These are phyloP conservation scores for Wickerhamomyces tratensis DNA, from an alignment of 805 yeast genomes.

Conservation along the genomic window DNA sequence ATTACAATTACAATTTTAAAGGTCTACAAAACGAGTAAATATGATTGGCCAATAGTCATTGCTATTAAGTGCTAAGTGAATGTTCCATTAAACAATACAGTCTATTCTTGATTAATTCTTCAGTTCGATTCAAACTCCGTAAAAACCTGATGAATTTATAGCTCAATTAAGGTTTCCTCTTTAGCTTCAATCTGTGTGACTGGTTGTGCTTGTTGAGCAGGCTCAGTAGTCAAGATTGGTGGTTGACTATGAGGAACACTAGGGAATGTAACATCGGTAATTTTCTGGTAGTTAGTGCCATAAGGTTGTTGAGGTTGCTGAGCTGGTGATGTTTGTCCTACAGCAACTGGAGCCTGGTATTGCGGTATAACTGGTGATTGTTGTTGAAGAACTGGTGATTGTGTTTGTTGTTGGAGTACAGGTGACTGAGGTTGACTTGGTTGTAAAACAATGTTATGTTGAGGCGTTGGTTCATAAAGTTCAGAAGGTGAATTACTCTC, in stretches of 20 bases:
- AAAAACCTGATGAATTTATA: not conserved
- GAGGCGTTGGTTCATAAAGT: not conserved
- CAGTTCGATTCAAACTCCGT: no score
- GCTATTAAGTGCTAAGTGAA: no score
- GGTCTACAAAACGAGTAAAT: no score
- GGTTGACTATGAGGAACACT: slow-evolving; percentile 27
- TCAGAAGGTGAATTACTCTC: not conserved
- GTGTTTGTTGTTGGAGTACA: not conserved
- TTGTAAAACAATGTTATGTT: not conserved
- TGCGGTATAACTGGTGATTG: not conserved
- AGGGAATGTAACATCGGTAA: slow-evolving; percentile 30
- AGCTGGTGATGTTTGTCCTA: not conserved
- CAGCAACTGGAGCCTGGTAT: not conserved
- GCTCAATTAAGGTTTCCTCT: slow-evolving; percentile 13
- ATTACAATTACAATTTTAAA: no score
- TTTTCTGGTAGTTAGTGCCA: slow-evolving; percentile 7
- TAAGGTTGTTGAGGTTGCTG: not conserved
- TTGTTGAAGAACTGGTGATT: not conserved
- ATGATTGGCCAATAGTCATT: no score
- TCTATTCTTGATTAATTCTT: no score
- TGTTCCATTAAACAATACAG: no score
- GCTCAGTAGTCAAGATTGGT: not conserved
- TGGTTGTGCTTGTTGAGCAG: slow-evolving; percentile 2
- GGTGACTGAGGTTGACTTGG: not conserved
- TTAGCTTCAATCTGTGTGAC: slow-evolving; percentile 3